Percentiles rank a stretch among this genome's conserved stretches.
These are phyloP conservation scores for Torulaspora pretoriensis DNA, from an alignment of 1,139 yeast genomes.

Conservation along the genomic window DNA sequence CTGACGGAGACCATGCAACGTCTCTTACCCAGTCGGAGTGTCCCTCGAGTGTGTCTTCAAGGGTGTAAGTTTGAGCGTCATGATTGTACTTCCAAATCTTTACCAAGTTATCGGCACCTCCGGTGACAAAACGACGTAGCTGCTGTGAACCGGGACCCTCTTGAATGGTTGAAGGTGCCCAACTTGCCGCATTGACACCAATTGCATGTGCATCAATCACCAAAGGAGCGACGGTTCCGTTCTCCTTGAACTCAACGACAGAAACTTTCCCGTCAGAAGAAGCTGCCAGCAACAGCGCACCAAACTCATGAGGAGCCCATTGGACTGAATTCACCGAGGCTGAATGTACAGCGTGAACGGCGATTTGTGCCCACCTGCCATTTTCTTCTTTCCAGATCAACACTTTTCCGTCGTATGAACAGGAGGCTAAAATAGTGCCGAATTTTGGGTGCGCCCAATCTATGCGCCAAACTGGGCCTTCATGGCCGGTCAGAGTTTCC, in stretches of 20 bases:
- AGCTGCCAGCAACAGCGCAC: constrained; percentile 84
- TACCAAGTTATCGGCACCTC: constrained; percentile 92
- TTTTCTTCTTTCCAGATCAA: constrained; percentile 93
- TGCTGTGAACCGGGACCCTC: constrained; percentile 38
- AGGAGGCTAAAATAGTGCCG: constrained; percentile 89
- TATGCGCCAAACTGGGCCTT: constrained; percentile 99
- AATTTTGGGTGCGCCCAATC: constrained; percentile 99
- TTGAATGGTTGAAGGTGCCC: constrained; percentile 69
- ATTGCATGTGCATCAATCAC: constrained; percentile 71
- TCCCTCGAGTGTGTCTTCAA: constrained; percentile 78
- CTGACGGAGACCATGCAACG: constrained; percentile 96
- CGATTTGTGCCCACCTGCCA: constrained; percentile 82
- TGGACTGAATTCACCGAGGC: constrained; percentile 92
- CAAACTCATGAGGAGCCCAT: constrained; percentile 98
- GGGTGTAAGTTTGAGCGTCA: constrained; percentile 52
- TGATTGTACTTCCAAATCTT: constrained; percentile 81
- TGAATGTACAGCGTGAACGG: constrained; percentile 82
- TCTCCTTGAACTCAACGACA: constrained; percentile 85
- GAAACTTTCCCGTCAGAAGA: constrained; percentile 93
- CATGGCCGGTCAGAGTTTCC: constrained; percentile 84
- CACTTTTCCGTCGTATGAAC: constrained; percentile 93
- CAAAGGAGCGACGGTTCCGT: constrained; percentile 67
- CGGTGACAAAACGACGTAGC: constrained; percentile 73
- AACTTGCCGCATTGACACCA: constrained; percentile 90
- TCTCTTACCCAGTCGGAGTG: constrained; percentile 98